Percentiles rank a stretch among this genome's conserved stretches.
Conservation (phyloP, 2,329 filamentous ascomycete genomes). For the Podosphaera aphanis region DNA sequence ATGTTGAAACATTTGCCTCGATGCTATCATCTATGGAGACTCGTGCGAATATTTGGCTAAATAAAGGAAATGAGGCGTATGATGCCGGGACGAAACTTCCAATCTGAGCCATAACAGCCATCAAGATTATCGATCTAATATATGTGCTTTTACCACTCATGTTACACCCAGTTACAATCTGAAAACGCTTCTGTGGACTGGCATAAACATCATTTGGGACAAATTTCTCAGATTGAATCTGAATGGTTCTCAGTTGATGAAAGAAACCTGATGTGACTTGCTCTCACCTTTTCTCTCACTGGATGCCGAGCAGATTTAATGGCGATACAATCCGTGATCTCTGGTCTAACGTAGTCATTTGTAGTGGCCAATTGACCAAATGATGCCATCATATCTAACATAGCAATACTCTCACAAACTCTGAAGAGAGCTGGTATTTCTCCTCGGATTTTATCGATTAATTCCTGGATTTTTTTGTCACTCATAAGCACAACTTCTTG, state of each 20-base stretch:
- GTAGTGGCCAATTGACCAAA: slow-evolving; percentile 54
- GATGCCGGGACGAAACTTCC: slow-evolving; percentile 74
- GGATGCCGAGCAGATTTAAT: slow-evolving; percentile 46
- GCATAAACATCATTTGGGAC: slow-evolving; percentile 83
- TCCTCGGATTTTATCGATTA: slow-evolving; percentile 48
- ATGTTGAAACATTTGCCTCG: slow-evolving; percentile 79
- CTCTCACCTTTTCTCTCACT: slow-evolving; percentile 36
- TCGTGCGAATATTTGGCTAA: slow-evolving; percentile 66
- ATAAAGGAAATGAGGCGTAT: slow-evolving; percentile 60
- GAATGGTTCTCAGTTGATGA: neutral
- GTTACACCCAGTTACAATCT: slow-evolving; percentile 87
- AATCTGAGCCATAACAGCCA: slow-evolving; percentile 83
- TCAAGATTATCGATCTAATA: slow-evolving; percentile 61
- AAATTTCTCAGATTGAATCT: slow-evolving; percentile 42
- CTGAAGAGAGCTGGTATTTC: slow-evolving; percentile 56
- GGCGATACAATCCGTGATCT: slow-evolving; percentile 36
- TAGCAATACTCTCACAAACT: slow-evolving; percentile 63
- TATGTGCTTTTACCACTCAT: slow-evolving; percentile 98
- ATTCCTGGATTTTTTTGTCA: slow-evolving; percentile 47
- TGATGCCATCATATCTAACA: slow-evolving; percentile 64
- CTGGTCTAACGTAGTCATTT: slow-evolving; percentile 36
- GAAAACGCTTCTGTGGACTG: slow-evolving; percentile 57
- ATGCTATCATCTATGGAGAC: slow-evolving; percentile 72
- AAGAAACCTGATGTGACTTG: neutral
- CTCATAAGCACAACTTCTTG: slow-evolving; percentile 68